Evolutionary conservation across 108 stramenopile species (phyloP).

Genomic region (Aurantiochytrium sp.): DNA sequence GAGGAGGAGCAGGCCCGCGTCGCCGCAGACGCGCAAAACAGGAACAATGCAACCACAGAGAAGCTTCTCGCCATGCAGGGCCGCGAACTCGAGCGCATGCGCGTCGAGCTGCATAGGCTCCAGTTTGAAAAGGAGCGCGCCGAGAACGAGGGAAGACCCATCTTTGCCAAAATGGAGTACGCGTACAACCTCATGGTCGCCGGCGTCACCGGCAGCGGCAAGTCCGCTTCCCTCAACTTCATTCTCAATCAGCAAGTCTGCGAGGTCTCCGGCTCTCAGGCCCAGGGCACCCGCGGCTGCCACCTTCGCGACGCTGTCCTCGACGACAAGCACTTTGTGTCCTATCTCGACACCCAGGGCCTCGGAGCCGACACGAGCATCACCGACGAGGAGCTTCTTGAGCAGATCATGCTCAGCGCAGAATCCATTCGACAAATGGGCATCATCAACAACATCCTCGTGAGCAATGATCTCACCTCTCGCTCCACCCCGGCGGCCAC

Average conservation of each 20-base stretch:
- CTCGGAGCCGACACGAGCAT: not conserved
- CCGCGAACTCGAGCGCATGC: slow-evolving; percentile 13
- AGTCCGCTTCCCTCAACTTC: not conserved
- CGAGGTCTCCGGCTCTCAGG: not conserved
- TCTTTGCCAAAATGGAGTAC: not conserved
- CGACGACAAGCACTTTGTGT: slow-evolving; percentile 1
- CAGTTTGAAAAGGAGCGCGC: slow-evolving; percentile 4
- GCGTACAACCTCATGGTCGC: slow-evolving; percentile 13
- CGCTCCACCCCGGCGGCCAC: slow-evolving; percentile 7
- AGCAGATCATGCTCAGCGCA: not conserved
- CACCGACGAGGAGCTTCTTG: not conserved
- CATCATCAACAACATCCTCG: not conserved
- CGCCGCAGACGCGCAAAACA: not conserved
- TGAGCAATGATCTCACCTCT: not conserved
- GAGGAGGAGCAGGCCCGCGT: not conserved
- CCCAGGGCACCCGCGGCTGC: slow-evolving; percentile 13
- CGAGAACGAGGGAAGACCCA: not conserved
- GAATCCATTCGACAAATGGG: not conserved
- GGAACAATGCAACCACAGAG: not conserved
- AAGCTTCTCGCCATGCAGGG: not conserved
- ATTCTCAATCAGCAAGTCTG: slow-evolving; percentile 11
- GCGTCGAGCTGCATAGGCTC: not conserved
- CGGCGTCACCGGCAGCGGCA: not conserved
- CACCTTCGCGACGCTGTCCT: not conserved
- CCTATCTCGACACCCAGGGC: not conserved